phyloP scores from a whole-genome alignment of 352 stramenopile species.

The Saprolegnia parasitica region DNA sequence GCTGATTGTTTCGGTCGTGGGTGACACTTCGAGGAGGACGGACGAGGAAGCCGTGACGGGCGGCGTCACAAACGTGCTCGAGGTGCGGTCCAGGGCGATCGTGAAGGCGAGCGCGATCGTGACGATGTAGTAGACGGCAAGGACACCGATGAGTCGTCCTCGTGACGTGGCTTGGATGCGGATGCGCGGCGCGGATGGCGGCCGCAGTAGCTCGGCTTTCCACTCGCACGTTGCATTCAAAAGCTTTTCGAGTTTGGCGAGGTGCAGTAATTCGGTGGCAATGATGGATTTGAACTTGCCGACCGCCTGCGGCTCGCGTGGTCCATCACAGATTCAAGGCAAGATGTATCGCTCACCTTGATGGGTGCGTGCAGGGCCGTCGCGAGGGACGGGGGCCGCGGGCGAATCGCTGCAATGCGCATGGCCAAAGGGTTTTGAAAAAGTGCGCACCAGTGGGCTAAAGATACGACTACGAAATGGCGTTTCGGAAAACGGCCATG shows the following conservation, averaged over 20 bases:
- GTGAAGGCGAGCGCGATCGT: slow-evolving; percentile 4
- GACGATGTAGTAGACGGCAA: slow-evolving; percentile 21
- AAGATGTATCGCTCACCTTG: neutral
- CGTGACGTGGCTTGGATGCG: slow-evolving; percentile 19
- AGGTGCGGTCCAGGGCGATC: slow-evolving; percentile 3
- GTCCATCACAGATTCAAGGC: neutral
- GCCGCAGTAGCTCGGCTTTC: slow-evolving; percentile 16
- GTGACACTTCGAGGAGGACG: neutral
- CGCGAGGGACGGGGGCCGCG: neutral
- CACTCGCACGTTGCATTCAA: slow-evolving; percentile 11
- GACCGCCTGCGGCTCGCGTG: neutral
- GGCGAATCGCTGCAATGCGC: neutral
- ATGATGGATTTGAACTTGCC: neutral
- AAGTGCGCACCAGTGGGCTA: neutral
- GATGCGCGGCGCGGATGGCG: neutral
- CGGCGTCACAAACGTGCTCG: neutral
- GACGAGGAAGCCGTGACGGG: neutral
- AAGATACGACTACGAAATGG: neutral
- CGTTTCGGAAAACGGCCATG: too few species aligned
- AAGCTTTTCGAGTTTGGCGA: slow-evolving; percentile 9
- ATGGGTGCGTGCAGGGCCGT: neutral
- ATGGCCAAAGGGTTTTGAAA: neutral
- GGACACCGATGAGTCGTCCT: neutral
- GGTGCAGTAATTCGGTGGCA: neutral
- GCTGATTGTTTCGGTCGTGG: neutral